phyloP scores from a whole-genome alignment of 805 yeast species.

The Sugiyamaella chiloensis region DNA sequence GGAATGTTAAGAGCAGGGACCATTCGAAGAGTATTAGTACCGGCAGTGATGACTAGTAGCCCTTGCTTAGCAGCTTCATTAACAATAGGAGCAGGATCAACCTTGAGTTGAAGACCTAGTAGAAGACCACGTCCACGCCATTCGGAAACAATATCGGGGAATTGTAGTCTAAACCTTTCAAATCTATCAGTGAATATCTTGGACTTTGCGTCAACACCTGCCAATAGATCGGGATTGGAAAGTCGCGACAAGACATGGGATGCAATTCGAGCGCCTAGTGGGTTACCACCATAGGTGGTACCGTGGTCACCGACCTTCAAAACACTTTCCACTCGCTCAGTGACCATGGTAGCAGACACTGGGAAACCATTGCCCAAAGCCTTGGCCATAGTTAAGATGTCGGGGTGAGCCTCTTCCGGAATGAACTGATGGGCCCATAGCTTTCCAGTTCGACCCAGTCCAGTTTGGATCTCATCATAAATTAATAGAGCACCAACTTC shows the following conservation, averaged over 20 bases:
- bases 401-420: constrained; percentile 86
- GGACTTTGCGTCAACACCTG: constrained; percentile 58
- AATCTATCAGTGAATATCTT: constrained; percentile 49
- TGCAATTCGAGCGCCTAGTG: constrained; percentile 82
- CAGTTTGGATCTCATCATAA: constrained; percentile 96
- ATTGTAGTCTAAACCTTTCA: constrained; percentile 44
- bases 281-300: constrained; percentile 97
- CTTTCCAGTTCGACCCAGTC: constrained; percentile 87
- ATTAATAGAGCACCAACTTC: constrained; percentile 72
- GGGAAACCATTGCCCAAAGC: constrained; percentile 97
- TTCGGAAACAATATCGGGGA: constrained; percentile 59
- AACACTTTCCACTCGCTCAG: constrained; percentile 68
- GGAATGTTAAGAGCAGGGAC: constrained; percentile 90
- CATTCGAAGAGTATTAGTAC: constrained; percentile 83
- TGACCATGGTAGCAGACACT: constrained; percentile 87
- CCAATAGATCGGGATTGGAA: constrained; percentile 56
- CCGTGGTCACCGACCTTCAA: constrained; percentile 95
- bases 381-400: constrained; percentile 89
- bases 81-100: constrained; percentile 62
- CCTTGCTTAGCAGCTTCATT: constrained; percentile 74
- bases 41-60: constrained; percentile 83
- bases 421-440: constrained; percentile 87
- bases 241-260: constrained; percentile 69
- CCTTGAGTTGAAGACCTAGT: constrained; percentile 73
- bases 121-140: constrained; percentile 88